Conservation (phyloP, 345 rosid genomes). For the Clausena lansium region DNA sequence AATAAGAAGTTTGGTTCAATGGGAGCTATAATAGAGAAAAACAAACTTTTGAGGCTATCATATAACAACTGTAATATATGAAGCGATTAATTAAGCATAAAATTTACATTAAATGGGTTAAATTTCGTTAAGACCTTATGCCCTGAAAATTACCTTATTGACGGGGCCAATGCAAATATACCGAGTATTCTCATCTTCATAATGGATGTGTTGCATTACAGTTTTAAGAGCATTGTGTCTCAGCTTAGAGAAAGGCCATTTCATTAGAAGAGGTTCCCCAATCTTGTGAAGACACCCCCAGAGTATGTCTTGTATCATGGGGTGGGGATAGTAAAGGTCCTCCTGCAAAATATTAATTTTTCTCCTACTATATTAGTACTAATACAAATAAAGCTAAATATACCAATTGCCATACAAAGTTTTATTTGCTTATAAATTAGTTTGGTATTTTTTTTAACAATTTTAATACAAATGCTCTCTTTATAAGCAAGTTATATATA, state of each 20-base stretch:
- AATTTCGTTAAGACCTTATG: neutral
- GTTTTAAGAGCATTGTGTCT: conserved; percentile 45
- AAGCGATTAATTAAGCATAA: neutral
- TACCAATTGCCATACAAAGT: neutral
- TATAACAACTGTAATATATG: neutral
- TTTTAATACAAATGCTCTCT: neutral
- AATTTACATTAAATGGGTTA: neutral
- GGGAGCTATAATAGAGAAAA: too few species aligned
- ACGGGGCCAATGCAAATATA: conserved; percentile 54
- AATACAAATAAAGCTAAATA: neutral
- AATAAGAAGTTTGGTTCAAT: too few species aligned
- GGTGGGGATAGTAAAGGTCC: conserved; percentile 55
- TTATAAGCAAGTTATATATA: too few species aligned
- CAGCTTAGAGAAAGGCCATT: conserved; percentile 56
- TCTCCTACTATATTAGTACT: too few species aligned
- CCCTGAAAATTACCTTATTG: conserved; percentile 40
- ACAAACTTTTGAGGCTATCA: neutral
- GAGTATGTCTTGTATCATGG: conserved; percentile 48
- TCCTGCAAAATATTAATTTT: conserved; percentile 35
- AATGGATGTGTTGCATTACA: conserved; percentile 57
- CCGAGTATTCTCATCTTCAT: conserved; percentile 53
- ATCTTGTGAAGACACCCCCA: conserved; percentile 48
- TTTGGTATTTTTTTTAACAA: too few species aligned
- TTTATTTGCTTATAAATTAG: neutral
- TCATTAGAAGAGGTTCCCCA: conserved; percentile 48